A percentile compares a stretch with the other conserved stretches of the same genome.
phyloP scores from a whole-genome alignment of 2,329 filamentous ascomycete genomes.

The Myriosclerotinia duriaeana region DNA sequence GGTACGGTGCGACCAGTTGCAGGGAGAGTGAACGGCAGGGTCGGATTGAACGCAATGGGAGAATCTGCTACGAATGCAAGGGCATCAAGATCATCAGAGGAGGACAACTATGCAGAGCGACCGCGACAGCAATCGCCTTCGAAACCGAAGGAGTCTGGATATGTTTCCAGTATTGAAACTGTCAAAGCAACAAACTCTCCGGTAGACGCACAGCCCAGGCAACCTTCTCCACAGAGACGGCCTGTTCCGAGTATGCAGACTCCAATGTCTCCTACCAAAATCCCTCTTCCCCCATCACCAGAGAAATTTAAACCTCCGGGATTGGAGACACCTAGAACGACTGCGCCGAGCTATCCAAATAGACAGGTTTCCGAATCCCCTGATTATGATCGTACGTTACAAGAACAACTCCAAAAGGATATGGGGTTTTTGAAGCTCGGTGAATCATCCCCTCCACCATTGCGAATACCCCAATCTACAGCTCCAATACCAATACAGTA shows the following conservation, averaged over 20 bases:
- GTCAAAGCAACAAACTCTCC: constrained; percentile 51
- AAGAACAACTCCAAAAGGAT: constrained; percentile 63
- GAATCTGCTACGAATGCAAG: constrained; percentile 79
- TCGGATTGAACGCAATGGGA: constrained; percentile 70
- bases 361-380: constrained; percentile 51
- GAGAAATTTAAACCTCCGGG: constrained; percentile 46
- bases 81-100: constrained; percentile 53
- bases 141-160: constrained; percentile 48
- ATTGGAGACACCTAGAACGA: constrained; percentile 51
- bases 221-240: constrained; percentile 60
- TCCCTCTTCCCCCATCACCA: constrained; percentile 60
- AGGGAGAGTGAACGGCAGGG: constrained; percentile 59
- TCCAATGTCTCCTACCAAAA: constrained; percentile 55
- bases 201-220: constrained; percentile 51
- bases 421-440: constrained; percentile 57
- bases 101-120: constrained; percentile 53
- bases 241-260: constrained; percentile 45
- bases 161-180: constrained; percentile 48
- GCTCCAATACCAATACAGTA: constrained; percentile 31
- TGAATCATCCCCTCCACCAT: constrained; percentile 35
- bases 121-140: constrained; percentile 52
- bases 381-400: constrained; percentile 60
- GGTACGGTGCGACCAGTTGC: constrained; percentile 85
- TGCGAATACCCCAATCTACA: constrained; percentile 21
- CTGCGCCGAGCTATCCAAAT: constrained; percentile 46